Evolutionary conservation across 2,329 filamentous ascomycete genomes (phyloP).

Genomic region (Neonectria neomacrospora): DNA sequence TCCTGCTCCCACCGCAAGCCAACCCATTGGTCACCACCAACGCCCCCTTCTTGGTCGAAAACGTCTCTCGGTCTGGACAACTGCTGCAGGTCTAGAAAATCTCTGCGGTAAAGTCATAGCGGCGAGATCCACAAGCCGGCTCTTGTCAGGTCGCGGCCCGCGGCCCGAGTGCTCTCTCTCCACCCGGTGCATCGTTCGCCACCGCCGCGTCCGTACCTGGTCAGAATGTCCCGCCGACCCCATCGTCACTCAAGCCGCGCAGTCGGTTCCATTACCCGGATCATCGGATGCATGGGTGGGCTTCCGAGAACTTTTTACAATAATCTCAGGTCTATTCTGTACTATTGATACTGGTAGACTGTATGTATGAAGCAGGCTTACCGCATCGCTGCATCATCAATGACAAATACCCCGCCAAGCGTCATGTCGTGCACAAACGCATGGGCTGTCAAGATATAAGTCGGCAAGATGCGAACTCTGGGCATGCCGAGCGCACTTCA

Average conservation of each 20-base stretch:
- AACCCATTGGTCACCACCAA: conserved; percentile 31
- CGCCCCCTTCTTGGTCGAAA: conserved; percentile 25
- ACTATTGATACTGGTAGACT: not conserved
- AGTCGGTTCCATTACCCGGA: not conserved
- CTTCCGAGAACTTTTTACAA: not conserved
- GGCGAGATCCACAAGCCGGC: conserved; percentile 11
- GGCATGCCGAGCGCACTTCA: not conserved
- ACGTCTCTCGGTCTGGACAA: conserved; percentile 39
- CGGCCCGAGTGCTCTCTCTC: conserved; percentile 5
- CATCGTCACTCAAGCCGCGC: not conserved
- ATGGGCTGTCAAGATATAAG: not conserved
- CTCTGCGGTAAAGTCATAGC: conserved; percentile 4
- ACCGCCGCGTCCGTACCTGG: conserved; percentile 1
- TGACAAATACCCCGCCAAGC: not conserved
- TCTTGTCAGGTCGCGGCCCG: conserved; percentile 15
- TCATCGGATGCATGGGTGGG: not conserved
- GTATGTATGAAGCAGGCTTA: not conserved
- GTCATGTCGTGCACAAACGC: not conserved
- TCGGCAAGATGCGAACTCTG: not conserved
- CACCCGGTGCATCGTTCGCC: conserved; percentile 5
- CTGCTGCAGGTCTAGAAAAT: conserved; percentile 29
- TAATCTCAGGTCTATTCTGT: not conserved
- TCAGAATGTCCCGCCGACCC: not conserved
- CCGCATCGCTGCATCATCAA: not conserved
- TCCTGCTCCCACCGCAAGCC: not conserved